Conservation (phyloP, 2,329 filamentous ascomycete species). For the Beauveria sp. region DNA sequence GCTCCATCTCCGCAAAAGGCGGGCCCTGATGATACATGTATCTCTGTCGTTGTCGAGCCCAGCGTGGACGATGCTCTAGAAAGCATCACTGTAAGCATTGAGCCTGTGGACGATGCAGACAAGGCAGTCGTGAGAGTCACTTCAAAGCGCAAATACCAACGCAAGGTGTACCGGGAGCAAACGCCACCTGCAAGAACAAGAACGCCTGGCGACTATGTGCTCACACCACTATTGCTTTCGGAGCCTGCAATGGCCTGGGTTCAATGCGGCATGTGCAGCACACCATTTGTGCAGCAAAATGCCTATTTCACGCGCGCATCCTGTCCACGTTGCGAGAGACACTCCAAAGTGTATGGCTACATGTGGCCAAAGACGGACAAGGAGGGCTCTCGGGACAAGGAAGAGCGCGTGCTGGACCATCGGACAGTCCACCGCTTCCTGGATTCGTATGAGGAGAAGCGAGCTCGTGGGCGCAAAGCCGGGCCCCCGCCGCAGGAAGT, state of each 20-base stretch:
- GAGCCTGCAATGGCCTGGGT: conserved; percentile 78
- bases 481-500: conserved; percentile 22
- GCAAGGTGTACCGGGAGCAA: conserved; percentile 25
- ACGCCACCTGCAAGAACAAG: conserved; percentile 35
- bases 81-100: conserved; percentile 21
- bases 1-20: conserved; percentile 2
- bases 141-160: conserved; percentile 28
- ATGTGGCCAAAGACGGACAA: conserved; percentile 93
- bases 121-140: conserved; percentile 11
- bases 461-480: conserved; percentile 36
- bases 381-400: conserved; percentile 64
- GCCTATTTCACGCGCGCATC: conserved; percentile 80
- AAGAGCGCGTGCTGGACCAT: conserved; percentile 71
- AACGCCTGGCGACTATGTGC: conserved; percentile 70
- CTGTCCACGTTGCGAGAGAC: conserved; percentile 88
- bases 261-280: conserved; percentile 75
- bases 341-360: conserved; percentile 92
- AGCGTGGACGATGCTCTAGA: background rate
- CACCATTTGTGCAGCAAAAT: conserved; percentile 79
- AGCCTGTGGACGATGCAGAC: conserved; percentile 13
- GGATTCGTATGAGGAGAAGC: conserved; percentile 58
- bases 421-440: conserved; percentile 84
- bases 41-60: background rate
- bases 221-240: conserved; percentile 67
- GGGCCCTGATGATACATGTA: background rate